phyloP scores from a whole-genome alignment of 176 grass and related monocot species.

The Eremochloa ophiuroides region DNA sequence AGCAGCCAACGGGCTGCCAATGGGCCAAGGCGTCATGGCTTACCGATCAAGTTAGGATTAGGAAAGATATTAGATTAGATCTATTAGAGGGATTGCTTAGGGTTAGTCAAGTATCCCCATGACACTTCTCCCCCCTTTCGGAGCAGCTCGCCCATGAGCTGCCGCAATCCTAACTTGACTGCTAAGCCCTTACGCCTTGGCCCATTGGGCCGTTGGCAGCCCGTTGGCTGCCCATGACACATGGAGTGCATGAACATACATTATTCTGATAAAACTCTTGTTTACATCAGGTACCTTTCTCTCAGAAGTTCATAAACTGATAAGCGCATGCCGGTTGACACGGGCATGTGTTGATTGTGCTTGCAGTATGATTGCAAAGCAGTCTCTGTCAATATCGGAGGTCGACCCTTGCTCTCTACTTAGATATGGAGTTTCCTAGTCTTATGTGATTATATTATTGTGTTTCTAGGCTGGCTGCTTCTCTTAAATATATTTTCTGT shows the following conservation, averaged over 20 bases:
- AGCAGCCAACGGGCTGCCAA: too few species aligned
- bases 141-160: too few species aligned
- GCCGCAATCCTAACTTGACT: too few species aligned
- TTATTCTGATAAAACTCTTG: slow-evolving; percentile 11
- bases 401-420: slow-evolving; percentile 27
- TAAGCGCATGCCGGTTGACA: slow-evolving; percentile 62
- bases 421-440: slow-evolving; percentile 16
- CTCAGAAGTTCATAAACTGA: slow-evolving; percentile 66
- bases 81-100: too few species aligned
- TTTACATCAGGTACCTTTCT: slow-evolving; percentile 53
- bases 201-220: too few species aligned
- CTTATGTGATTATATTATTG: neutral
- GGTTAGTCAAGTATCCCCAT: too few species aligned
- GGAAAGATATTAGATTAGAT: too few species aligned
- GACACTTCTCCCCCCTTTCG: too few species aligned
- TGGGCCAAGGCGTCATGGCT: too few species aligned
- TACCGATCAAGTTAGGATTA: too few species aligned
- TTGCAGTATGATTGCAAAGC: slow-evolving; percentile 43
- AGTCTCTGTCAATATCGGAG: slow-evolving; percentile 70
- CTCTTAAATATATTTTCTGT: slow-evolving; percentile 9
- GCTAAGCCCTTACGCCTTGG: too few species aligned
- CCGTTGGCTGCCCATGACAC: too few species aligned
- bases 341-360: slow-evolving; percentile 50
- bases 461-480: neutral
- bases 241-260: neutral